Evolutionary conservation across 2,329 filamentous ascomycete genomes (phyloP).

Genomic region (Cadophora sp.): DNA sequence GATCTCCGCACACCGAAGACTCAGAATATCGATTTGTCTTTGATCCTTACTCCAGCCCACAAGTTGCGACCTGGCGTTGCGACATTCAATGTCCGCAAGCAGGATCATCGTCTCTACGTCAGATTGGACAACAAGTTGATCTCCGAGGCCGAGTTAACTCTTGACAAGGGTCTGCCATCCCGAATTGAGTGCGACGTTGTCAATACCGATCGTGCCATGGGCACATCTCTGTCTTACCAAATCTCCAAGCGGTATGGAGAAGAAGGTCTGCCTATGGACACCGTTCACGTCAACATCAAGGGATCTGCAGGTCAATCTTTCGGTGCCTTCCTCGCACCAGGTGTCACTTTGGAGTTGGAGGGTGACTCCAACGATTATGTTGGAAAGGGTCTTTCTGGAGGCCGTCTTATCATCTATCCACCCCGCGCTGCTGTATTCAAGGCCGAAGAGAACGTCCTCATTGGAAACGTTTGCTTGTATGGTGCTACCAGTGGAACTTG

Average conservation of each 20-base stretch:
- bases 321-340: slow-evolving; percentile 90
- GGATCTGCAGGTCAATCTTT: slow-evolving; percentile 97
- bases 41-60: slow-evolving; percentile 95
- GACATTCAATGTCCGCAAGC: slow-evolving; percentile 97
- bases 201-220: slow-evolving; percentile 94
- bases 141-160: slow-evolving; percentile 89
- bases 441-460: slow-evolving; percentile 92
- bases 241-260: slow-evolving; percentile 93
- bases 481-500: slow-evolving; percentile 89
- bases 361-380: slow-evolving; percentile 97
- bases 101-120: slow-evolving; percentile 92
- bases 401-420: slow-evolving; percentile 91
- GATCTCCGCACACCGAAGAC: slow-evolving; percentile 90
- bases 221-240: slow-evolving; percentile 93
- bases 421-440: slow-evolving; percentile 91
- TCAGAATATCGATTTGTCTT: slow-evolving; percentile 88
- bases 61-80: slow-evolving; percentile 92
- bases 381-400: slow-evolving; percentile 93
- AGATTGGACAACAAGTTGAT: slow-evolving; percentile 97
- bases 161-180: slow-evolving; percentile 92
- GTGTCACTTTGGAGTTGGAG: slow-evolving; percentile 93
- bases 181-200: slow-evolving; percentile 95
- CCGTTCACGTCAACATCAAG: slow-evolving; percentile 95
- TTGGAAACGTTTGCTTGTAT: slow-evolving; percentile 95
- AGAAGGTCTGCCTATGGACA: slow-evolving; percentile 87